Percentiles rank a stretch among this genome's conserved stretches.
phyloP scores from a whole-genome alignment of 1,139 yeast genomes.

The Diutina siamensis region DNA sequence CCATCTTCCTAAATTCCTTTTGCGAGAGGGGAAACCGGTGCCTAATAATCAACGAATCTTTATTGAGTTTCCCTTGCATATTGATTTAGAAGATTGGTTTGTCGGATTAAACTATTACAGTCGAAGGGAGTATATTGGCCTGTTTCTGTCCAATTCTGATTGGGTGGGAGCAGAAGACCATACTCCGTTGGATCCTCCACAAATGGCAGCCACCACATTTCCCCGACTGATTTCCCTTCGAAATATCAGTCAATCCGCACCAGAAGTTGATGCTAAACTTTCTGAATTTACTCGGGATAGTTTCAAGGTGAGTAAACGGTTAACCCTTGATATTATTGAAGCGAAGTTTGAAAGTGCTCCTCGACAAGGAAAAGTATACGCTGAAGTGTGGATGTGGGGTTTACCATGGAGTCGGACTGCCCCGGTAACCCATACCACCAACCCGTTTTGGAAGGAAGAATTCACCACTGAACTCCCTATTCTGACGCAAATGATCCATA shows the following conservation, averaged over 20 bases:
- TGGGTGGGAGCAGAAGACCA: background rate
- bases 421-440: constrained; percentile 32
- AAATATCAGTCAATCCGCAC: background rate
- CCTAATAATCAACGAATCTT: constrained; percentile 32
- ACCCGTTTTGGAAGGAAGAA: constrained; percentile 68
- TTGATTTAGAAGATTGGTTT: constrained; percentile 77
- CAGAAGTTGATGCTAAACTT: constrained; percentile 9
- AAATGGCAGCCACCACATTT: background rate
- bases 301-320: constrained; percentile 44
- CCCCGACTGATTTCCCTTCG: constrained; percentile 1
- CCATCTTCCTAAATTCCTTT: constrained; percentile 15
- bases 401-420: constrained; percentile 64
- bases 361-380: constrained; percentile 32
- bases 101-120: constrained; percentile 64
- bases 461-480: constrained; percentile 47
- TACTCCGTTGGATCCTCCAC: background rate
- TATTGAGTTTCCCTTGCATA: constrained; percentile 54
- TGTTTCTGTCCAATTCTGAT: constrained; percentile 10
- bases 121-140: constrained; percentile 43
- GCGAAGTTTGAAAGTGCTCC: constrained; percentile 36
- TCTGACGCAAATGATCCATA: constrained; percentile 40
- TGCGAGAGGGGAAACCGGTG: constrained; percentile 24
- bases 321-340: constrained; percentile 53
- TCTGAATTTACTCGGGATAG: constrained; percentile 21
- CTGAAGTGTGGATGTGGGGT: constrained; percentile 58